Evolutionary conservation across 1,284 basidiomycete genomes (phyloP), one percentile per base, ranked within the genome.

Genomic region (Anthracocystis panici-leucophaei): DNA sequence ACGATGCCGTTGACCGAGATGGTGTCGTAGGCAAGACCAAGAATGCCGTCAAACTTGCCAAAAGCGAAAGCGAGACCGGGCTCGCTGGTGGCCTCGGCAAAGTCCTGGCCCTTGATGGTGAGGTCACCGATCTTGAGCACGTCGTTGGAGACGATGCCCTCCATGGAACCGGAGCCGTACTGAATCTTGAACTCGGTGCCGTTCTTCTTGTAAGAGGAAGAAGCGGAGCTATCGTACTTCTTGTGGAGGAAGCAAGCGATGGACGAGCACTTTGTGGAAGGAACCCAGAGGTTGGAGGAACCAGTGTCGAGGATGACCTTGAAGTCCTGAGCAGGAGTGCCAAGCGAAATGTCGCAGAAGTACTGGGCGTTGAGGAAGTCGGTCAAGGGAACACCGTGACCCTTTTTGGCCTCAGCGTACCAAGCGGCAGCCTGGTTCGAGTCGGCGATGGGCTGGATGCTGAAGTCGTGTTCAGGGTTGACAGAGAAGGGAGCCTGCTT

Each of bases 351-450:
- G 78, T 95, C 92, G 40, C 94, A 90, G 86, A 90, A 99, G 88
- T 99, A 98, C 87, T 99, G 96, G 29, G 96, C 95, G 85, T 98
- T 98, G 90, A 97, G 91, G 88, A 94, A 99, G 89, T 99, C 95
- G 83, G 89, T 92, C 54, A 99, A 89, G 66, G 96, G 96, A 50
- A 98, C 93, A 55, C 88, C 87, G 86, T 99, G 96, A 42, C 94
- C 94, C 63, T 91, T 92, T 71, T 92, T 90, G 66, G 88, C 85
- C 57, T 78, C 74, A 18, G 75, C 65, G 33, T 75, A 66, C 79
- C 80, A 82, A 29, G 76, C 75, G 29, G 73, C 69, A 29, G 71
- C 65, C 49, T 58, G 50, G 73, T 78, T 55, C 25, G 73, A 64
- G 35, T 72, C 63, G 38, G 80, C 80, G 58, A 82, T 69, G 63